Conservation (phyloP, 2,329 filamentous ascomycete species). For the Blastomyces percursus region DNA sequence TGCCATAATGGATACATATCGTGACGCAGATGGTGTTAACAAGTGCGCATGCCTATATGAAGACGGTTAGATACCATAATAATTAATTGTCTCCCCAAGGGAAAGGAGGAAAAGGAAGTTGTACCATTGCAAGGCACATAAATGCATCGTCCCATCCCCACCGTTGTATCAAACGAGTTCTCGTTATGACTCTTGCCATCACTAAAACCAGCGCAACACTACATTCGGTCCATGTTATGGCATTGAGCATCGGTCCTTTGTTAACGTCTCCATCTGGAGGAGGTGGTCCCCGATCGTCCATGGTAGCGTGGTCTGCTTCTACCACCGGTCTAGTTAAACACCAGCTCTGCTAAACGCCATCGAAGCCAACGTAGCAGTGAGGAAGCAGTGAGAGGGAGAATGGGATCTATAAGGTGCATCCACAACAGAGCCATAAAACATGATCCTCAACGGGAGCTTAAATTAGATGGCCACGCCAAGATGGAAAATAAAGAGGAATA, state of each 20-base stretch:
- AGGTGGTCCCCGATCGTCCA: background rate
- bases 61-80: background rate
- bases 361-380: background rate
- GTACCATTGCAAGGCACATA: constrained; percentile 12
- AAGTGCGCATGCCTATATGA: constrained; percentile 4
- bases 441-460: background rate
- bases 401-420: background rate
- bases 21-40: constrained; percentile 6
- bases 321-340: background rate
- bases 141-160: constrained; percentile 13
- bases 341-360: background rate
- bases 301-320: background rate
- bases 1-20: constrained; percentile 8
- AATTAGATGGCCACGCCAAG: background rate
- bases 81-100: background rate
- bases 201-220: constrained; percentile 9
- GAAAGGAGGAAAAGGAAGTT: background rate
- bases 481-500: background rate
- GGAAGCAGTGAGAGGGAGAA: background rate
- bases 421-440: background rate
- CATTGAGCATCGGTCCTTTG: constrained; percentile 8
- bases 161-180: constrained; percentile 6
- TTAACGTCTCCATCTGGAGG: constrained; percentile 11
- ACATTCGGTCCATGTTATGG: constrained; percentile 10
- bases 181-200: constrained; percentile 8